Base-by-base conservation (phyloP, 345 rosid species). In the Cardamine resedifolia region DNA sequence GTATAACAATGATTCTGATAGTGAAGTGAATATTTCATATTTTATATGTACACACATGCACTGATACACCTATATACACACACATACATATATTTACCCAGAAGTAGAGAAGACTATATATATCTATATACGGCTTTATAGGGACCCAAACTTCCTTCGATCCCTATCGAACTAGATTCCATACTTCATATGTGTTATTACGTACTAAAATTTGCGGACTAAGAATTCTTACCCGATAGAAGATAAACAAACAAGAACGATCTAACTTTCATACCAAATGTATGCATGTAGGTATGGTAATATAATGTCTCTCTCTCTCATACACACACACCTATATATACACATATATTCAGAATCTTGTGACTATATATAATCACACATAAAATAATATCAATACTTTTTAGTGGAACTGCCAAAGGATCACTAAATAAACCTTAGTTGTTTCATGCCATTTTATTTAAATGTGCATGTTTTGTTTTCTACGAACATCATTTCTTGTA, bases 1-100 rank as follows among this genome's bases (percentile, higher is more conserved):
- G 78, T 68, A 59, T 49, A 67, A 49, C 69, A 68, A 75, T 68
- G 74, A 75, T 68, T 75, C 73, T 68, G 78, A 75, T 68, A 68
- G 74, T 43, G 69, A 75, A 75, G 58, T 60, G 64, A 61, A 59
- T 60, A 67, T 58, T 64, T 58, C 68, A 67, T 67, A 68, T 52
- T 68, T 75, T 68, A 74, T 74, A 48, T 43, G 74, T 21, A 68
- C 47, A 58, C 66, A 52, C 64, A 53, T 60, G 21, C 19, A 36
- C 47, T 7, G 59, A 27, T 36, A 36, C n/a, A 64, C 18, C 11
- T 21, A 52, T 31, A 71, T 72, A 63, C 3, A 36, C 28, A 48
- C 20, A 59, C 10, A 41, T 3, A 16, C 3, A 55, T 12, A 28
- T 16, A 36, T 58, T 49, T 49, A 60, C 63, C 34, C 62, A 62